Evolutionary conservation across 2,329 filamentous ascomycete genomes (phyloP).

Genomic region (Dichotomopilus funicola): DNA sequence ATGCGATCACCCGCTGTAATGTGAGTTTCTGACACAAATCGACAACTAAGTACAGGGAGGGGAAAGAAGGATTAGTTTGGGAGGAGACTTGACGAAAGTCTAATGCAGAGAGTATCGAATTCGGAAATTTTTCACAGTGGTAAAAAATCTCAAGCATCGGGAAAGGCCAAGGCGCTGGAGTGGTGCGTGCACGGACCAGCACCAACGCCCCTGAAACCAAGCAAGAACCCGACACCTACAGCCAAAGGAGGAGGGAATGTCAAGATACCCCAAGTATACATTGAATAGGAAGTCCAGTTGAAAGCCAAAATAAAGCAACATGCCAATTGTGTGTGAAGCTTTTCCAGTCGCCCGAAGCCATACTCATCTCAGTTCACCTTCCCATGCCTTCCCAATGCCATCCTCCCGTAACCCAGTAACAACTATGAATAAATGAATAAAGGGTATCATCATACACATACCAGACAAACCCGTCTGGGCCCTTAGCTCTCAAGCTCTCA

Average conservation of each 20-base stretch:
- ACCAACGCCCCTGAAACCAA: not conserved
- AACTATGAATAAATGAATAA: not conserved
- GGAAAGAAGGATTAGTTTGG: too few relatives aligned
- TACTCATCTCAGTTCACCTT: too few relatives aligned
- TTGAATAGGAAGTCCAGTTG: not conserved
- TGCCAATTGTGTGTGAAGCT: too few relatives aligned
- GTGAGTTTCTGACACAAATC: too few relatives aligned
- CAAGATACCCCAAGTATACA: not conserved
- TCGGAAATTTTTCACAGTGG: too few relatives aligned
- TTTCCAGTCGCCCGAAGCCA: too few relatives aligned
- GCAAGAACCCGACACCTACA: not conserved
- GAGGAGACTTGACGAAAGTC: too few relatives aligned
- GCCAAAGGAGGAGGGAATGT: not conserved
- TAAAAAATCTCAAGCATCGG: too few relatives aligned
- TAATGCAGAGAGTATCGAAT: too few relatives aligned
- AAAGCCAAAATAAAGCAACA: not conserved
- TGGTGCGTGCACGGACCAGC: not conserved
- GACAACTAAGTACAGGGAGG: too few relatives aligned
- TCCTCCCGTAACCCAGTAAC: not conserved
- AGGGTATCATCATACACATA: slow-evolving; percentile 14
- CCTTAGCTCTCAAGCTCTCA: not conserved
- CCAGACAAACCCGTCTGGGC: not conserved
- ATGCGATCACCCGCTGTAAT: not conserved
- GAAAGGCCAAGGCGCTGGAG: too few relatives aligned
- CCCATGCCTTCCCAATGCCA: not conserved